Conservation (phyloP, 78 protist species). For the Guillardia theta region DNA sequence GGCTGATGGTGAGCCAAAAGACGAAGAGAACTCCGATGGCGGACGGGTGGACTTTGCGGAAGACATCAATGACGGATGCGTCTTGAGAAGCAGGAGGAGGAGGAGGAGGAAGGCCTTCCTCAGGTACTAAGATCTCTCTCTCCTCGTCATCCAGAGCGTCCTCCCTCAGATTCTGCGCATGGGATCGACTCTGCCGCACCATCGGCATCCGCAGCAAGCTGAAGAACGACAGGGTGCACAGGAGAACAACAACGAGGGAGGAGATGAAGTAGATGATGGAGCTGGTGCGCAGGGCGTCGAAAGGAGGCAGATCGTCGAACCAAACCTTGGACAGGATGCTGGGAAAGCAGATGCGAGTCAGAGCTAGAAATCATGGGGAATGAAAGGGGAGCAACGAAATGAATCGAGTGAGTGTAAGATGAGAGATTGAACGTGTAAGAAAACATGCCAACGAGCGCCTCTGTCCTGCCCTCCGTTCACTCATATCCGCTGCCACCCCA, state of each 20-base stretch:
- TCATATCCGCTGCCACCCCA: too few relatives aligned
- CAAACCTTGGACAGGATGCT: neutral
- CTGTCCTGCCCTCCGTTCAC: too few relatives aligned
- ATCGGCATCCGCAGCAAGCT: neutral
- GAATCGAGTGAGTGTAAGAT: too few relatives aligned
- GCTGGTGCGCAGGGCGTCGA: slow-evolving; percentile 28
- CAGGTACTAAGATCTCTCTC: neutral
- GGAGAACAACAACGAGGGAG: neutral
- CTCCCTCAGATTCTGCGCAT: neutral
- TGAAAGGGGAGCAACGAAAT: too few relatives aligned
- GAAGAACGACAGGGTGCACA: neutral
- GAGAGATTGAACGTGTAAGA: too few relatives aligned
- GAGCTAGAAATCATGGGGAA: too few relatives aligned
- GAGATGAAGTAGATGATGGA: neutral
- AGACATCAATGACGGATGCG: neutral
- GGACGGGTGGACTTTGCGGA: neutral
- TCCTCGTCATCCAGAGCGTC: neutral
- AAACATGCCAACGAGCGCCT: too few relatives aligned
- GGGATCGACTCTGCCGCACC: neutral
- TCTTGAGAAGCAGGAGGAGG: neutral
- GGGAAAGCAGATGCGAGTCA: neutral
- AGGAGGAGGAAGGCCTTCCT: neutral
- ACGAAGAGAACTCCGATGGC: neutral
- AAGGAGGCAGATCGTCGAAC: neutral
- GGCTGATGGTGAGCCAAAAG: neutral